Conservation (phyloP, 345 rosid species). For the Salix koriyanagi region DNA sequence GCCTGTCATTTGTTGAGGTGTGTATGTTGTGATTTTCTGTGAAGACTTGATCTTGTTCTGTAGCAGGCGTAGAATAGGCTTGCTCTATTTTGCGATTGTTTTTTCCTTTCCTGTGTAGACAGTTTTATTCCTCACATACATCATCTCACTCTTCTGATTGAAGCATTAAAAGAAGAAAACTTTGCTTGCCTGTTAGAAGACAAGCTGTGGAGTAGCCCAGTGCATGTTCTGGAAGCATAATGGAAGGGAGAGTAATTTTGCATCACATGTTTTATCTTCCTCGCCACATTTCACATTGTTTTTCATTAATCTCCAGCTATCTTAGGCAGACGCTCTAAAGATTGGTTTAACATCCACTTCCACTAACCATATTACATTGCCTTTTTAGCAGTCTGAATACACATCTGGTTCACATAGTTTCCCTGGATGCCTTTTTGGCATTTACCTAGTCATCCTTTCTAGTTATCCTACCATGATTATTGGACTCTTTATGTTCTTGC, state of each 20-base stretch:
- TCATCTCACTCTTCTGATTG: neutral
- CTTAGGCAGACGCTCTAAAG: neutral
- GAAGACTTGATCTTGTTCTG: neutral
- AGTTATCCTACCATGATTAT: neutral
- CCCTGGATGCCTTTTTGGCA: neutral
- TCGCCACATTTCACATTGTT: neutral
- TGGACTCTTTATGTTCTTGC: neutral
- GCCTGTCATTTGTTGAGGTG: neutral
- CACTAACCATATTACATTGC: neutral
- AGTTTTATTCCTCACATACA: neutral
- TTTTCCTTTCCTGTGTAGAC: neutral
- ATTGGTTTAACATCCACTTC: neutral
- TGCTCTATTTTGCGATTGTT: neutral
- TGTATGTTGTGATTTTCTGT: neutral
- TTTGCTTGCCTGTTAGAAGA: neutral
- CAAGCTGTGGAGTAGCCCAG: neutral
- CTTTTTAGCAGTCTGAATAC: neutral
- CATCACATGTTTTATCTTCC: neutral
- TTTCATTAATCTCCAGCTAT: neutral
- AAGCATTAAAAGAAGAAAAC: neutral
- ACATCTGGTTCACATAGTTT: neutral
- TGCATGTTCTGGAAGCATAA: neutral
- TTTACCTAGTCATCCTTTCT: neutral
- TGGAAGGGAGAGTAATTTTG: neutral
- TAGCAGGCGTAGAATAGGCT: neutral